A percentile compares a stretch with the other conserved stretches of the same genome.
Conservation (phyloP, 2,329 filamentous ascomycete genomes). For the Amauroascus niger region DNA sequence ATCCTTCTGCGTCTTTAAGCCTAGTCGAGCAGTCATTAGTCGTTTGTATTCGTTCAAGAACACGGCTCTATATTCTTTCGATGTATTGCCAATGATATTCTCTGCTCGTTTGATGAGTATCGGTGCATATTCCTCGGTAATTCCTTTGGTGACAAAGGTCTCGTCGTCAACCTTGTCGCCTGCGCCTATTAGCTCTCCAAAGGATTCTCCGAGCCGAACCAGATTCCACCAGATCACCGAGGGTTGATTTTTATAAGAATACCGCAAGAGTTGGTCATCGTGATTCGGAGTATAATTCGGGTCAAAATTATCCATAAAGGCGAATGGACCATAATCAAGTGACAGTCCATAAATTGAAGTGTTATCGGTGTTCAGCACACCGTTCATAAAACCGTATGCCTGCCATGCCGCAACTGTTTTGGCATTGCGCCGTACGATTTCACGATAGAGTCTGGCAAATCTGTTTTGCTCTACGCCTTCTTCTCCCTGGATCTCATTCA, state of each 20-base stretch:
- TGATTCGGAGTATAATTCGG: constrained; percentile 93
- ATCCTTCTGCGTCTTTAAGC: constrained; percentile 59
- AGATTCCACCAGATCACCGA: constrained; percentile 99
- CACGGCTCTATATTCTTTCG: constrained; percentile 78
- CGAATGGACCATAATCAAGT: constrained; percentile 93
- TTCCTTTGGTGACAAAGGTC: constrained; percentile 61
- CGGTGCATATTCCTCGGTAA: constrained; percentile 57
- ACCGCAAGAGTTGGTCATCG: constrained; percentile 78
- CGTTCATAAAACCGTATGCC: constrained; percentile 98
- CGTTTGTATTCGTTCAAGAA: constrained; percentile 85
- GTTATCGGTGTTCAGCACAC: constrained; percentile 95
- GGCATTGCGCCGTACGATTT: constrained; percentile 77
- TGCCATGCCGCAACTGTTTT: constrained; percentile 88
- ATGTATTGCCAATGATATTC: constrained; percentile 65
- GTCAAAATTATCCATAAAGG: constrained; percentile 96
- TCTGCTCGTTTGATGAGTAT: constrained; percentile 72
- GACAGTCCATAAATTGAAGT: constrained; percentile 82
- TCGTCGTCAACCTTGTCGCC: constrained; percentile 62
- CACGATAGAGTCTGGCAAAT: constrained; percentile 76
- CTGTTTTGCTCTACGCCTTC: constrained; percentile 66
- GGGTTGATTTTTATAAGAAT: constrained; percentile 88
- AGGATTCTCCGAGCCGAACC: constrained; percentile 74
- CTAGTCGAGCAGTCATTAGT: constrained; percentile 70
- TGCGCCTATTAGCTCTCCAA: constrained; percentile 79
- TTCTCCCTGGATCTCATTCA: constrained; percentile 56